phyloP scores from a whole-genome alignment of 805 yeast genomes.

The Saccharomycopsis olivae region DNA sequence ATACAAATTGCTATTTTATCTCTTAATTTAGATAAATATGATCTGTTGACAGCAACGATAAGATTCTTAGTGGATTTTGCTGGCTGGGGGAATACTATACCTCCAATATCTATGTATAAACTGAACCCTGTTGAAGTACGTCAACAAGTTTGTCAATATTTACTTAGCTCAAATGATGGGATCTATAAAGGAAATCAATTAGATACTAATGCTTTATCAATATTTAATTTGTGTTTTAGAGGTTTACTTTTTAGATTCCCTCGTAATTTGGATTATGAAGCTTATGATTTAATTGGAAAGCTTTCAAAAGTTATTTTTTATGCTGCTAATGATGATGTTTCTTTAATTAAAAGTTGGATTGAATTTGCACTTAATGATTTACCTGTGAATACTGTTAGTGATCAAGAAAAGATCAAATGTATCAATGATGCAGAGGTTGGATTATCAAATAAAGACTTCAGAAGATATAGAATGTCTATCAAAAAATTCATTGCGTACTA shows the following conservation, averaged over 20 bases:
- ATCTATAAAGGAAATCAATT: too few species aligned
- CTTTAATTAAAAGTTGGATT: conserved; percentile 45
- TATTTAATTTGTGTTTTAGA: conserved; percentile 42
- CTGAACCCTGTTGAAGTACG: conserved; percentile 46
- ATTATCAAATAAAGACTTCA: conserved; percentile 54
- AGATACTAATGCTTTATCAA: conserved; percentile 20
- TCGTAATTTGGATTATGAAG: conserved; percentile 57
- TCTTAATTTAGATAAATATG: conserved; percentile 51
- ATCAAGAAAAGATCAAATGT: conserved; percentile 58
- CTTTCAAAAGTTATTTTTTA: conserved; percentile 45
- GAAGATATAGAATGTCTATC: conserved; percentile 61
- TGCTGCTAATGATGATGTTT: conserved; percentile 27
- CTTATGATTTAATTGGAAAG: conserved; percentile 62
- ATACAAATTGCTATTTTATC: conserved; percentile 50
- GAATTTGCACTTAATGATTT: conserved; percentile 42
- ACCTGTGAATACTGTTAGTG: conserved; percentile 53
- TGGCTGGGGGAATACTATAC: conserved; percentile 73
- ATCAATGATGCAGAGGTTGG: conserved; percentile 47
- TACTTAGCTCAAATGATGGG: conserved; percentile 19
- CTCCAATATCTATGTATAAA: conserved; percentile 66
- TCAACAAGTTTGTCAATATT: conserved; percentile 37
- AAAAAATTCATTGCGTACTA: conserved; percentile 80
- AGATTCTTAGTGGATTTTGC: conserved; percentile 74
- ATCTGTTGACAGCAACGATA: conserved; percentile 57
- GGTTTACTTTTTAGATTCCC: conserved; percentile 70